These are phyloP conservation scores for Phytophthora palmivora DNA, from an alignment of 352 stramenopile genomes.

Conservation along the genomic window DNA sequence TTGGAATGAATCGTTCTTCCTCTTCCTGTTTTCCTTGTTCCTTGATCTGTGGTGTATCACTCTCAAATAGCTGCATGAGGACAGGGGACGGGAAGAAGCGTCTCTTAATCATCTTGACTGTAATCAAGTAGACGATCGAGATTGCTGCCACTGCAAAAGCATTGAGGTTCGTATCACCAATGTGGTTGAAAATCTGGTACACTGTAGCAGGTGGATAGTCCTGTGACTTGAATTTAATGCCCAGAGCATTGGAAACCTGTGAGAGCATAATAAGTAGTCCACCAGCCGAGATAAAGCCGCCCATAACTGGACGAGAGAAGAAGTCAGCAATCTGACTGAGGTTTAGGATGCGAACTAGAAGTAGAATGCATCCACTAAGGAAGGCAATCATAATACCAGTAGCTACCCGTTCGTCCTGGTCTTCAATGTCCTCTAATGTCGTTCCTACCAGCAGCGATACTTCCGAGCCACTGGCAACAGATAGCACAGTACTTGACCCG, in stretches of 20 bases:
- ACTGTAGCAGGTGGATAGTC: conserved; percentile 24
- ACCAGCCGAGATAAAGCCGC: too few relatives aligned
- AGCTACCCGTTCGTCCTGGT: conserved; percentile 17
- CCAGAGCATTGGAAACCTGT: conserved; percentile 23
- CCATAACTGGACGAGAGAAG: conserved; percentile 27
- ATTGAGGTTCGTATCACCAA: conserved; percentile 23
- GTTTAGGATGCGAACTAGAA: conserved; percentile 16
- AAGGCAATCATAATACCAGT: conserved; percentile 24
- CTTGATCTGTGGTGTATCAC: conserved; percentile 8
- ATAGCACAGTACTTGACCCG: conserved; percentile 25
- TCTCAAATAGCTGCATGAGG: conserved; percentile 24
- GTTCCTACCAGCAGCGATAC: conserved; percentile 24
- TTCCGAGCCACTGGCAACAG: conserved; percentile 23
- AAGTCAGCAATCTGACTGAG: conserved; percentile 30
- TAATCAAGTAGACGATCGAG: conserved; percentile 15
- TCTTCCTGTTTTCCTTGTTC: conserved; percentile 16
- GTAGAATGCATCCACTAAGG: conserved; percentile 20
- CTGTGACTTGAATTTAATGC: conserved; percentile 22
- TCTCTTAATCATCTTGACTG: conserved; percentile 21
- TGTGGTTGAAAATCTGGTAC: conserved; percentile 16
- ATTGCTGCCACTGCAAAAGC: conserved; percentile 15
- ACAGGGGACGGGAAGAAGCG: conserved; percentile 22
- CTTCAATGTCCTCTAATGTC: conserved; percentile 21
- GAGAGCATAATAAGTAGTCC: conserved; percentile 28
- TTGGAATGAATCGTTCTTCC: conserved; percentile 10